Evolutionary conservation across 768 basidiomycete species (phyloP), one percentile per base, ranked within the genome.

Genomic region (Naematelia aurantialba): DNA sequence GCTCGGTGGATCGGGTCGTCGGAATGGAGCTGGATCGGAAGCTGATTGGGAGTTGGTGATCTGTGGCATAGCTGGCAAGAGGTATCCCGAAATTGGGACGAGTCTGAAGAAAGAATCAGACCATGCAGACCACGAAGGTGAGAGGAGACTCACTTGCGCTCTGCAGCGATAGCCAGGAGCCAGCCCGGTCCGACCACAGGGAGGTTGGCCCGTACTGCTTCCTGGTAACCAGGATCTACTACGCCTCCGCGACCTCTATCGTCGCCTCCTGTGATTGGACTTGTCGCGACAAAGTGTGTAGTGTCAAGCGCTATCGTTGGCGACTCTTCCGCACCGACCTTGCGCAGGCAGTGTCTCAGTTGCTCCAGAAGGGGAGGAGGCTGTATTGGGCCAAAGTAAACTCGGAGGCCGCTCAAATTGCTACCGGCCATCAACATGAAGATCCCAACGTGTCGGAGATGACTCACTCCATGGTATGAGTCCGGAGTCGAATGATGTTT

Each of bases 231-330:
- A 5, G 89, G 86, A 31, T 52, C 52, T 5, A 68, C 61, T 0
- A 87, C 87, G 80, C 81, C 10, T 84, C 84, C 29, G 84, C 86
- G 10, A 76, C 71, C 71, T n/a, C 47, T 27, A 45, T 68, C 67
- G 50, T 68, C 67, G 12, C 66, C 71, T 5, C 85, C 86, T 10
- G 85, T 82, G 1, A 75, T 87, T 2, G 92, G 91, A 0, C 89
- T 91, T 17, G 91, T 94, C 73, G 92, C 94, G 44, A 97, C 92
- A 66, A 96, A 99, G 77, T 99, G 94, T 0, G 93, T 97, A 10
- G 94, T 98, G 73, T 99, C 94, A 58, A 98, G 93, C 79, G 93
- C 89, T 42, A 99, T 92, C 70, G 85, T 88, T 65, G 93, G 88
- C 69, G 86, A 89, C 87, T 88, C 92, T 65, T 87, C 87, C 0